These are phyloP conservation scores for Botrytis squamosa DNA, from an alignment of 2,329 filamentous ascomycete species.

Conservation along the genomic window DNA sequence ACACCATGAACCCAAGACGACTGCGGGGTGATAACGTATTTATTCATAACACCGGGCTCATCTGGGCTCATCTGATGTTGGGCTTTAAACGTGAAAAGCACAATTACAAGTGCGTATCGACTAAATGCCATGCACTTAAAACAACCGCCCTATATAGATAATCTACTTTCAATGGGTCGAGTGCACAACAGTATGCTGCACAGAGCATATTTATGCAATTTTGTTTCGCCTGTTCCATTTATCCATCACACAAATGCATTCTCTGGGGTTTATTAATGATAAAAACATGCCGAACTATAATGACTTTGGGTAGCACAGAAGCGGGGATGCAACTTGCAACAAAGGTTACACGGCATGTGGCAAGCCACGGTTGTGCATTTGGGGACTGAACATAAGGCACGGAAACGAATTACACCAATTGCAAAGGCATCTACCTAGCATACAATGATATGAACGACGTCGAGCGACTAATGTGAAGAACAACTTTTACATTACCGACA, in stretches of 20 bases:
- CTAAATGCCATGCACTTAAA: neutral
- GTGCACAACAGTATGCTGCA: neutral
- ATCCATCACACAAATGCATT: neutral
- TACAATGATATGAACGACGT: neutral
- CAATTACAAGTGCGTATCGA: neutral
- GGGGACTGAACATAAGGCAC: neutral
- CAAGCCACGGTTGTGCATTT: neutral
- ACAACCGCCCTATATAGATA: neutral
- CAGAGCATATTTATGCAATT: neutral
- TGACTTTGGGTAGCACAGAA: neutral
- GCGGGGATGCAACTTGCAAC: neutral
- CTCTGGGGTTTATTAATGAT: neutral
- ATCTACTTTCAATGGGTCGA: neutral
- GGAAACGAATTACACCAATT: neutral
- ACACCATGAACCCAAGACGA: neutral
- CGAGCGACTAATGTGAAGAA: neutral
- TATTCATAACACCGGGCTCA: neutral
- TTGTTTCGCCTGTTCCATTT: neutral
- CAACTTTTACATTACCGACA: neutral
- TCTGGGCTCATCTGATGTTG: neutral
- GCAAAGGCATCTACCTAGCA: neutral
- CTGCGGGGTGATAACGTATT: neutral
- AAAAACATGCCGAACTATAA: neutral
- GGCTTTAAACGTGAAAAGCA: neutral
- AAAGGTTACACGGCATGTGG: neutral